A percentile compares a stretch with the other conserved stretches of the same genome.
phyloP scores from a whole-genome alignment of 2,329 filamentous ascomycete species.

The Magnaporthiopsis incrustans region DNA sequence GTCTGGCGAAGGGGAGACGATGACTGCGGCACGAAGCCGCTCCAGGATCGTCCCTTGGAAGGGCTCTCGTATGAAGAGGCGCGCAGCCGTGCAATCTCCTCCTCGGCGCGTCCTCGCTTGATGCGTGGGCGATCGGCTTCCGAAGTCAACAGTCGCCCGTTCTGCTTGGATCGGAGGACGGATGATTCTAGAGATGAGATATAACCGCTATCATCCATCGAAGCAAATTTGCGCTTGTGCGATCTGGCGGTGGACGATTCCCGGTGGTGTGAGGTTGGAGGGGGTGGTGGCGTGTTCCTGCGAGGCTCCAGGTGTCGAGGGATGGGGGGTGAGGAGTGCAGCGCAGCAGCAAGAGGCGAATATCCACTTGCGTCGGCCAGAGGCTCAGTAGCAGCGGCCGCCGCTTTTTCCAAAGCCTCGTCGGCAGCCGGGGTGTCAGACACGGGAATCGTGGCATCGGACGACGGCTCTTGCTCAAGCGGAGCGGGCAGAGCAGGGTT shows the following conservation, averaged over 20 bases:
- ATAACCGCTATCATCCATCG: constrained; percentile 89
- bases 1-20: constrained; percentile 60
- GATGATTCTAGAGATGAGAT: constrained; percentile 95
- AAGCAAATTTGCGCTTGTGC: constrained; percentile 68
- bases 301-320: constrained; percentile 49
- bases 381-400: constrained; percentile 32
- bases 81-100: constrained; percentile 88
- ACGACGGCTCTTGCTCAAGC: constrained; percentile 49
- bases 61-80: constrained; percentile 92
- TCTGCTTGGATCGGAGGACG: constrained; percentile 62
- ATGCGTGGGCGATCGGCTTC: constrained; percentile 73
- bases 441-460: constrained; percentile 68
- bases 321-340: constrained; percentile 88
- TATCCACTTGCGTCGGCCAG: constrained; percentile 41
- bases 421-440: constrained; percentile 56
- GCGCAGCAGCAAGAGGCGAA: constrained; percentile 61
- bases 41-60: constrained; percentile 54
- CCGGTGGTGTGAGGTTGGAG: constrained; percentile 25
- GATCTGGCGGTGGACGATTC: constrained; percentile 58
- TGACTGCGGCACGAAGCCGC: constrained; percentile 44
- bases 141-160: constrained; percentile 60
- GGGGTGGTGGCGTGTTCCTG: constrained; percentile 70
- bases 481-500: not conserved
- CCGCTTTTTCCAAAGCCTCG: constrained; percentile 37
- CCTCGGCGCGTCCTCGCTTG: constrained; percentile 86